Conservation (phyloP, 2,329 filamentous ascomycete genomes). For the Ceratocystis ficicola region DNA sequence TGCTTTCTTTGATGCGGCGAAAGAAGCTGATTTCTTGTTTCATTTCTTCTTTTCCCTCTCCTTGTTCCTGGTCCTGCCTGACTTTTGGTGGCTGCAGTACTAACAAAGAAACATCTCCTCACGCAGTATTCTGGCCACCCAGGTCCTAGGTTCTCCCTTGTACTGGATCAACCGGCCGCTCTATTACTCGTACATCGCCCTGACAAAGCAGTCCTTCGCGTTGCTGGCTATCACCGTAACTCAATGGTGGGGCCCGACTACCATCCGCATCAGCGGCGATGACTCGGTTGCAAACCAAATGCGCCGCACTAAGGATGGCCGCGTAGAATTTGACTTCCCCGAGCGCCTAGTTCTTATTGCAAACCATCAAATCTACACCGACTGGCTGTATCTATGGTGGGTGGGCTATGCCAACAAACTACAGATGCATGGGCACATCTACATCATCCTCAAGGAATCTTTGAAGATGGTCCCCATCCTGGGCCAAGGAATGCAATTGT, state of each 20-base stretch:
- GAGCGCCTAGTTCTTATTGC: slow-evolving; percentile 73
- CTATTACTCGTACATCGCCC: slow-evolving; percentile 76
- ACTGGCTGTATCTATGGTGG: slow-evolving; percentile 93
- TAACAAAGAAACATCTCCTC: background rate
- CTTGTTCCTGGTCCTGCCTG: background rate
- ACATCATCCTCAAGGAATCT: slow-evolving; percentile 83
- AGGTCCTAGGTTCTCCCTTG: slow-evolving; percentile 62
- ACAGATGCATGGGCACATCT: slow-evolving; percentile 71
- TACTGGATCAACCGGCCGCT: slow-evolving; percentile 64
- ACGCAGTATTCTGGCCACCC: slow-evolving; percentile 52
- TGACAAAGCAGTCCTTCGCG: slow-evolving; percentile 75
- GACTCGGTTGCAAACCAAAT: slow-evolving; percentile 67
- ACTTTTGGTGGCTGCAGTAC: background rate
- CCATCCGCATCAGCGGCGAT: slow-evolving; percentile 73
- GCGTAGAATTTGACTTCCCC: slow-evolving; percentile 66
- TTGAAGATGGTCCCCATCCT: slow-evolving; percentile 69
- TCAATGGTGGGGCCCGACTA: slow-evolving; percentile 76
- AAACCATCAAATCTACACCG: slow-evolving; percentile 85
- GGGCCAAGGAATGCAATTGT: slow-evolving; percentile 72
- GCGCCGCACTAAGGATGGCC: slow-evolving; percentile 54
- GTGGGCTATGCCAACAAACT: slow-evolving; percentile 68
- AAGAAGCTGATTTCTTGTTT: background rate
- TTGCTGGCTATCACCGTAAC: slow-evolving; percentile 68
- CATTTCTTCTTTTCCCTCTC: background rate
- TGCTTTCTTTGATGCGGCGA: background rate